Base-by-base conservation (phyloP, 768 basidiomycete genomes). In the Baorangia bicolor region DNA sequence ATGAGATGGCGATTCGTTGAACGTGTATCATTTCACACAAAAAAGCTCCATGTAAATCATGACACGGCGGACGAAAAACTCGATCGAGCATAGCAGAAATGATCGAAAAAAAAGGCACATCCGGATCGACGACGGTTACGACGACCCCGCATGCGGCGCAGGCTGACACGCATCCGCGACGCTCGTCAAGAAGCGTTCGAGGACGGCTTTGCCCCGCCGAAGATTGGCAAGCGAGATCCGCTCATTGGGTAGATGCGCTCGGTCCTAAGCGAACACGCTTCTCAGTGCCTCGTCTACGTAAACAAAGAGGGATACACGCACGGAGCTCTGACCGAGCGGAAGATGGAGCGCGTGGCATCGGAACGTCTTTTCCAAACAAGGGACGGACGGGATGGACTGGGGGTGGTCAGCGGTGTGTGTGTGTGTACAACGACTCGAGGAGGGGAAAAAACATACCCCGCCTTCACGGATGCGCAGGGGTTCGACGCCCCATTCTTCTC, bases 231-330 rank as follows among this genome's bases (percentile, higher is more conserved):
- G 73, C 3, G 94, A 87, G 50, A 98, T 94, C 4, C 93, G 81
- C 70, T 99, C 97, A 68, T 99, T 91, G 3, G 94, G 87, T 23
- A 99, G 73, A 78, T 98, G 97, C 0, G 93, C 94, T 78, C 88
- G 91, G 67, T 90, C 94, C 92, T n/a, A n/a, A n/a, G n/a, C n/a
- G n/a, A n/a, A n/a, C n/a, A n/a, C n/a, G n/a, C n/a, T n/a, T n/a
- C n/a, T n/a, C n/a, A n/a, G n/a, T n/a, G n/a, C n/a, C n/a, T n/a
- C n/a, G n/a, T n/a, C n/a, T n/a, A n/a, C n/a, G n/a, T n/a, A n/a
- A n/a, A n/a, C n/a, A n/a, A n/a, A n/a, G n/a, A n/a, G n/a, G 27
- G 10, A 38, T 4, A 30, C 18, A 75, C 86, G 67, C 59, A 92
- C 92, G 38, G 87, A 84, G 69, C 90, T 91, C 68, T 96, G 93